Conservation (phyloP, 495 filamentous ascomycete genomes). For the Penicillium canescens region DNA sequence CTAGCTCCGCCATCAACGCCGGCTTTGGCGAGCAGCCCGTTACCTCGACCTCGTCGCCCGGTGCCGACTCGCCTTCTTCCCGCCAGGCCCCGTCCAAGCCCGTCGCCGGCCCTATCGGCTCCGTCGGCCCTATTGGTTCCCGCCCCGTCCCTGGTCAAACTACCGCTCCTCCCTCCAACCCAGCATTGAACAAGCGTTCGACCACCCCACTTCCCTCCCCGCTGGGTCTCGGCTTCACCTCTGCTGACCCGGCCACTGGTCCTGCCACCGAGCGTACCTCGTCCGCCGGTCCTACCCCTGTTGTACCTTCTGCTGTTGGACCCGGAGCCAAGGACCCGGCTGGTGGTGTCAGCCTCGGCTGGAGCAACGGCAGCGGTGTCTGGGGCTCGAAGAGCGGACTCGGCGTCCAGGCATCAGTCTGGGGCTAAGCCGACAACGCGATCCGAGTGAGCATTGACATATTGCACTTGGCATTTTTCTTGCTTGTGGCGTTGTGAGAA, state of each 20-base stretch:
- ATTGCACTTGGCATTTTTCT: constrained; percentile 10
- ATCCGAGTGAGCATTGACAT: neutral
- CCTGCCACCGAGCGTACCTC: constrained; percentile 56
- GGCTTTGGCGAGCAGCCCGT: constrained; percentile 70
- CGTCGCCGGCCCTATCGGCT: constrained; percentile 54
- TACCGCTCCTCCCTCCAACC: constrained; percentile 54
- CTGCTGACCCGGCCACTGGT: constrained; percentile 47
- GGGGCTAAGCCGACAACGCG: constrained; percentile 55
- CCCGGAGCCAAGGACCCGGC: constrained; percentile 47
- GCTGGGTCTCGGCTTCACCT: constrained; percentile 70
- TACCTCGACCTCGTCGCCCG: constrained; percentile 88
- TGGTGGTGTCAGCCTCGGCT: constrained; percentile 58
- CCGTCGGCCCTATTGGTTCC: constrained; percentile 92
- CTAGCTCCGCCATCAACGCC: constrained; percentile 62
- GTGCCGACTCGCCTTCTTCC: constrained; percentile 80
- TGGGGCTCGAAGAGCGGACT: constrained; percentile 74
- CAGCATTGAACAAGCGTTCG: constrained; percentile 77
- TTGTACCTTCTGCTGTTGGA: constrained; percentile 30
- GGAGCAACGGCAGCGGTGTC: constrained; percentile 70
- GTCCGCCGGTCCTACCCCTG: constrained; percentile 63
- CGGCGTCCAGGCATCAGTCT: constrained; percentile 74
- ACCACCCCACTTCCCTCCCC: constrained; percentile 90
- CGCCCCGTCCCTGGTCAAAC: constrained; percentile 61
- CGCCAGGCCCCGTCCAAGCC: constrained; percentile 56
- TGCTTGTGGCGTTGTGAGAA: constrained; percentile 29